Evolutionary conservation across 768 basidiomycete species (phyloP).

Genomic region (Steccherinum ochraceum): DNA sequence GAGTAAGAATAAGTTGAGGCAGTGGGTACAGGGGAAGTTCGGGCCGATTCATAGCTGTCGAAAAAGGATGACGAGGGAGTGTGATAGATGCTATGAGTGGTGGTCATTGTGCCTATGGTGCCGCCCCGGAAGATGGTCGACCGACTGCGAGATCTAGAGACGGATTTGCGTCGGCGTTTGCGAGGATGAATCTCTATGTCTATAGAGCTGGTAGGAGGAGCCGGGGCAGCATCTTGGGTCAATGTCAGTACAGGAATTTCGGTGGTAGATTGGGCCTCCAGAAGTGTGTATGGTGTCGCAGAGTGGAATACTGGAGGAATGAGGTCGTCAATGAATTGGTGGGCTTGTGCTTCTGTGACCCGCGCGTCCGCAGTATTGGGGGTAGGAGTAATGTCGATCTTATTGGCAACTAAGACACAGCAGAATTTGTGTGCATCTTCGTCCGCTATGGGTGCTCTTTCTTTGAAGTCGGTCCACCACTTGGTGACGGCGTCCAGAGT

Average conservation of each 20-base stretch:
- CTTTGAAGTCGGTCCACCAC: conserved; percentile 79
- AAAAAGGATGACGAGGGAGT: conserved; percentile 77
- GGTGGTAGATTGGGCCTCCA: background rate
- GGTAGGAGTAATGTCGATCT: conserved; percentile 51
- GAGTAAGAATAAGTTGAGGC: conserved; percentile 18
- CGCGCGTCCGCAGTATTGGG: conserved; percentile 10
- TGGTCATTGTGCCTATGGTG: conserved; percentile 53
- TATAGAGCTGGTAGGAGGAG: conserved; percentile 19
- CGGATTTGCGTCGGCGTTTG: conserved; percentile 28
- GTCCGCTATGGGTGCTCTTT: conserved; percentile 58
- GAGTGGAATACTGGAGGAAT: conserved; percentile 33
- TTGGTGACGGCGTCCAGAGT: conserved; percentile 52
- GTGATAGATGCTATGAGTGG: conserved; percentile 60
- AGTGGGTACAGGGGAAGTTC: conserved; percentile 47
- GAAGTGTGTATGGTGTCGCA: conserved; percentile 7
- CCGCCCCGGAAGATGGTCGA: conserved; percentile 33
- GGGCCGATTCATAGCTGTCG: conserved; percentile 54
- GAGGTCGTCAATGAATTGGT: conserved; percentile 49
- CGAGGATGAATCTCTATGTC: conserved; percentile 24
- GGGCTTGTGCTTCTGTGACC: conserved; percentile 38
- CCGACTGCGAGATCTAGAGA: conserved; percentile 41
- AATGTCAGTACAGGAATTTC: background rate
- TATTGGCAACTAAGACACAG: conserved; percentile 69
- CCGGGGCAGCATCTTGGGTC: background rate
- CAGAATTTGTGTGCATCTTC: conserved; percentile 60